These are phyloP conservation scores for Gorgonomyces haynaldii DNA, from an alignment of 192 early-diverging fungal genomes.

Conservation along the genomic window DNA sequence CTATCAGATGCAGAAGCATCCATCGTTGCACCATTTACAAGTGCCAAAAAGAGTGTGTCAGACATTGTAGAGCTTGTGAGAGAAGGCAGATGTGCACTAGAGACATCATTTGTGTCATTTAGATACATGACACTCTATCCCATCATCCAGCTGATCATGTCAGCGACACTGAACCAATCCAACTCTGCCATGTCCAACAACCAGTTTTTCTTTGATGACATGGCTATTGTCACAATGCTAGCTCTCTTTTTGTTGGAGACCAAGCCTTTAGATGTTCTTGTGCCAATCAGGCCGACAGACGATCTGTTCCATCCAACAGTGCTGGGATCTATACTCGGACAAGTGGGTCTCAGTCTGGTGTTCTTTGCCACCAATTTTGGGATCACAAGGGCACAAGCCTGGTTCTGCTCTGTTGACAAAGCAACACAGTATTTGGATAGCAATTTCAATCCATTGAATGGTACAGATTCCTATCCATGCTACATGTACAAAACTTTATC, in stretches of 20 bases:
- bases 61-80: conserved; percentile 48
- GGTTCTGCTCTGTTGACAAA: conserved; percentile 25
- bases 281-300: conserved; percentile 23
- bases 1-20: conserved; percentile 73
- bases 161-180: conserved; percentile 26
- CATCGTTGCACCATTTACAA: conserved; percentile 79
- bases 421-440: conserved; percentile 18
- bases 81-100: conserved; percentile 67
- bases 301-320: conserved; percentile 25
- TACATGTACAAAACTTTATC: conserved; percentile 11
- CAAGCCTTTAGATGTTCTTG: conserved; percentile 10
- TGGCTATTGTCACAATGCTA: conserved; percentile 25
- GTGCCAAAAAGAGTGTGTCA: conserved; percentile 38
- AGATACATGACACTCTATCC: conserved; percentile 52
- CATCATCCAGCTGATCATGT: conserved; percentile 28
- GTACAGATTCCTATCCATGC: conserved; percentile 24
- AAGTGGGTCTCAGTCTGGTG: conserved; percentile 20
- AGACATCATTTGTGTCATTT: conserved; percentile 63
- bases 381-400: conserved; percentile 9
- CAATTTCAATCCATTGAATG: conserved; percentile 19
- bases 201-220: conserved; percentile 41
- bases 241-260: conserved; percentile 33
- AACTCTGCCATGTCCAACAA: conserved; percentile 32
- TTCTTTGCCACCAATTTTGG: conserved; percentile 19
- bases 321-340: conserved; percentile 27